These are phyloP conservation scores for Tetracladium marchalianum DNA, from an alignment of 495 filamentous ascomycete genomes.

Conservation along the genomic window DNA sequence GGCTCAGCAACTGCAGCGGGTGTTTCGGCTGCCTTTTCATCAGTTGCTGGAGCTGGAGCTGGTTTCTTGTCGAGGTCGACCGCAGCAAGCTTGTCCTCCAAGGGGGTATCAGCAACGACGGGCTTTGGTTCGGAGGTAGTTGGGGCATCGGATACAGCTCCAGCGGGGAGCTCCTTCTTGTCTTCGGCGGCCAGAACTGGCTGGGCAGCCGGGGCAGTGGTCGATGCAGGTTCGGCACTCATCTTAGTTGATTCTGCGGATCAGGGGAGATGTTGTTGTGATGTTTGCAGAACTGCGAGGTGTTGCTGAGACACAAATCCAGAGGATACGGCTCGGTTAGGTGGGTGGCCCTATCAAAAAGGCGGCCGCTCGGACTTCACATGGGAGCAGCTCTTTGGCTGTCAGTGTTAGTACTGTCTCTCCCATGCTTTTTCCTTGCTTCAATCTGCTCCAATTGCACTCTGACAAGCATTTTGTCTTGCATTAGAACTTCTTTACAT, in stretches of 20 bases:
- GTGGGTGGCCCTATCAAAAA: not conserved
- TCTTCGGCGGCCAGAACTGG: not conserved
- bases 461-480: too few species aligned
- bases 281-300: not conserved
- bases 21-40: not conserved
- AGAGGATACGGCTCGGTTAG: not conserved
- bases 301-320: too few species aligned
- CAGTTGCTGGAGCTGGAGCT: not conserved
- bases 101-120: conserved; percentile 3
- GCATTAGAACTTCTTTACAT: too few species aligned
- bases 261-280: not conserved
- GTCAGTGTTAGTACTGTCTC: too few species aligned
- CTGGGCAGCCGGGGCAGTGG: conserved; percentile 1
- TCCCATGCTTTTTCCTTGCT: too few species aligned
- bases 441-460: too few species aligned
- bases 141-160: too few species aligned
- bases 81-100: not conserved
- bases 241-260: conserved; percentile 4
- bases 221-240: conserved; percentile 15
- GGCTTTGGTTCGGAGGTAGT: conserved; percentile 1
- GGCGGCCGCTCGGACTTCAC: not conserved
- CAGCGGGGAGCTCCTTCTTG: too few species aligned
- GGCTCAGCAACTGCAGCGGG: not conserved
- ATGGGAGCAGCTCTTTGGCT: too few species aligned
- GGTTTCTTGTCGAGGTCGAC: not conserved